Conservation (phyloP, 371 early-diverging fungal genomes). For the Mortierella sp. region DNA sequence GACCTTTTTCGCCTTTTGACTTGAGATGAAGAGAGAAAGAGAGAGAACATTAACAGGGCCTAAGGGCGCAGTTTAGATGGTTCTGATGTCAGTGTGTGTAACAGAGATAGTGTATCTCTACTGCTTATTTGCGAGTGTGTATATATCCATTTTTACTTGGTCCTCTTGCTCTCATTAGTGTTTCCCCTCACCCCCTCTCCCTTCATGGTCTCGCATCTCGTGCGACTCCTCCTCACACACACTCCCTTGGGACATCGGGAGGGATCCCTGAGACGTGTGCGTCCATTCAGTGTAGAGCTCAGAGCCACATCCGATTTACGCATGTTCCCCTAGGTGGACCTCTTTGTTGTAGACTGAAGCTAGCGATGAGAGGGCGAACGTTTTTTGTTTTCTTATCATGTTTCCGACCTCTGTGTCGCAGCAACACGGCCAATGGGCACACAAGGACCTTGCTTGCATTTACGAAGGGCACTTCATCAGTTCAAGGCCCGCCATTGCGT, state of each 20-base stretch:
- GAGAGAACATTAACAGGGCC: constrained; percentile 5
- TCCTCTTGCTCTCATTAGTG: neutral
- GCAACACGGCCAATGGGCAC: neutral
- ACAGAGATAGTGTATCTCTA: constrained; percentile 5
- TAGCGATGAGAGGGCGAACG: neutral
- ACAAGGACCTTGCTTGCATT: neutral
- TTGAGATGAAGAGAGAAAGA: neutral
- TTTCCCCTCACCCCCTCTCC: no score
- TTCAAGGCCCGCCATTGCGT: neutral
- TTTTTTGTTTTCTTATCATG: neutral
- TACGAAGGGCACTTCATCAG: constrained; percentile 1
- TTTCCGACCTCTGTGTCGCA: neutral
- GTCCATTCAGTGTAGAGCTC: neutral
- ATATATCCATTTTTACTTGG: neutral
- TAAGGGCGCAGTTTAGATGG: constrained; percentile 8
- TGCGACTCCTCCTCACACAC: no score
- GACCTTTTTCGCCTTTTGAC: neutral
- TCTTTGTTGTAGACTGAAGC: neutral
- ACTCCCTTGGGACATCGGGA: neutral
- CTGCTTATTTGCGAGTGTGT: neutral
- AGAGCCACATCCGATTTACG: neutral
- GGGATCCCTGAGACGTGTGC: neutral
- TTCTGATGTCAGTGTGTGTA: constrained; percentile 10
- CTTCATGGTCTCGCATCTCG: no score
- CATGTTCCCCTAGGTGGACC: neutral